Evolutionary conservation across 169 alveolate genomes (phyloP), one percentile per base, ranked within the genome.

Genomic region (Cryptosporidium canis): DNA sequence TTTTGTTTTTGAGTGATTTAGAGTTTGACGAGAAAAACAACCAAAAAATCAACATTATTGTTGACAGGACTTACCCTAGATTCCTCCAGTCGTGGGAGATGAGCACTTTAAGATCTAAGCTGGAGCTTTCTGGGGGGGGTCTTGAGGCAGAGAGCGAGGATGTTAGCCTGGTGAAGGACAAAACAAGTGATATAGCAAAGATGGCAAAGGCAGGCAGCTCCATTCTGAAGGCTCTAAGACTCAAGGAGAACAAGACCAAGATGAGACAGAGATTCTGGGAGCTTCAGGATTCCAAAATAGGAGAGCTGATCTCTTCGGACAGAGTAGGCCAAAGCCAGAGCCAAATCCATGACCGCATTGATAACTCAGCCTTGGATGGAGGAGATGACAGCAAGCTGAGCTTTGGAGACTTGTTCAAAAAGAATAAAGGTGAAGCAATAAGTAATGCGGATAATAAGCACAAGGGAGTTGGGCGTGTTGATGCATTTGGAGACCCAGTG

Each of bases 201-300:
- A 85, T 98, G 83, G 99, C 99, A 29, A 97, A 97, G 94, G 95
- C 96, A 85, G 99, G 99, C 37, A 95, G 98, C 53, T 92, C 92
- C 63, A 93, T 96, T n/a, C 90, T 97, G 82, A 95, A 93, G 68
- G 84, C 91, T 56, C 93, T 97, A 61, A 95, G 98, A 92, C 98
- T 96, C 70, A 96, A 94, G 91, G 94, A 95, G 66, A 98, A 96
- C 66, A 95, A 95, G 63, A 90, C 95, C 18, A 94, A 95, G 83
- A 95, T 95, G 93, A 93, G 98, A 51, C 97, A 95, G 45, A 90
- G 97, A 72, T 97, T 95, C 90, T 97, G 98, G 99, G 99, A 97
- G 77, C 91, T 96, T 9, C 96, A 96, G 24, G 98, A 95, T 41
- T 93, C 98, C 35, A 95, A 95, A 70, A 83, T 97, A 29, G 99